Evolutionary conservation across 345 rosid species (phyloP), one percentile per base, ranked within the genome.

Genomic region (Triadica sebifera): DNA sequence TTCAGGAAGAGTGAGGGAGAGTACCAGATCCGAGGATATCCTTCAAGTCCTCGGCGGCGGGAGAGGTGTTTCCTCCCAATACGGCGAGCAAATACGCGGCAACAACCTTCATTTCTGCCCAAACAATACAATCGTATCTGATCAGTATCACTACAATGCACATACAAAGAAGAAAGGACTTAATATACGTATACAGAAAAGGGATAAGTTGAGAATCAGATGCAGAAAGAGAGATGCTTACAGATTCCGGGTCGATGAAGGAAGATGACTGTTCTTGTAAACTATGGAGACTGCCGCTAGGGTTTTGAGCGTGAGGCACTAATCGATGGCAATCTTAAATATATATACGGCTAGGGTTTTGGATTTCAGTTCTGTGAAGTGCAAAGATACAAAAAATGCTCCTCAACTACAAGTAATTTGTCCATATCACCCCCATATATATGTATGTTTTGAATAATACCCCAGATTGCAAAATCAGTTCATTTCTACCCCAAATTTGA

Each of bases 11-110:
- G 4, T n/a, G 10, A 1, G 9, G 1, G 2, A 17, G 3, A 57
- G 61, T 57, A 57, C 61, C 61, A 25, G 61, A 57, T 57, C 61
- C 61, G 10, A 63, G 45, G 1, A 65, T 65, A 3, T 65, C 16
- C 69, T 65, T 65, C 52, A 65, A 45, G 15, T 65, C 69, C 24
- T 65, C 69, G 37, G 69, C 69, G 15, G 69, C n/a, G 20, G 69
- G 69, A 13, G 29, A 1, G 34, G 69, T 65, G 53, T 65, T 65
- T 7, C 69, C 69, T 65, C 69, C 69, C 68, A 38, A 64, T 15
- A 64, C 68, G 50, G 68, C 68, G 50, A 64, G 68, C 50, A 64
- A 41, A 22, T 43, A 65, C 3, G 53, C 69, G 11, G 53, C 69
- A 4, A 65, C 51, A 20, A 65, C 8, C 69, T 43, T 65, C 52